Evolutionary conservation across 805 yeast genomes (phyloP).

Genomic region (Metschnikowia similis): DNA sequence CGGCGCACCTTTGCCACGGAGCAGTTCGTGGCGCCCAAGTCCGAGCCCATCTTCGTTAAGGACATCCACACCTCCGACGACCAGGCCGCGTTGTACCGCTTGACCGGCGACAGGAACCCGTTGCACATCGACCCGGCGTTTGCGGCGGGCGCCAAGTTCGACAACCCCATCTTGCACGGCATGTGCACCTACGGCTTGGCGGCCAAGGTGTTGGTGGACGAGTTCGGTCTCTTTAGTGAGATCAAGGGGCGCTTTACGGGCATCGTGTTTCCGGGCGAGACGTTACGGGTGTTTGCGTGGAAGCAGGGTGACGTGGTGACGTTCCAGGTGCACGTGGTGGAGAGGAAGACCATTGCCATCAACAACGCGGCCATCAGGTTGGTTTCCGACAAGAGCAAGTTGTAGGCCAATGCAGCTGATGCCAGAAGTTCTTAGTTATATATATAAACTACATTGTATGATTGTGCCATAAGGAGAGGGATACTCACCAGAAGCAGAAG

Average conservation of each 20-base stretch:
- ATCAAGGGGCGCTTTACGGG: constrained; percentile 88
- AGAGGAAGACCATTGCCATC: constrained; percentile 73
- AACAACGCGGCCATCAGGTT: constrained; percentile 81
- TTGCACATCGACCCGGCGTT: constrained; percentile 89
- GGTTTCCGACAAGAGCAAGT: constrained; percentile 37
- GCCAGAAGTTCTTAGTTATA: too few relatives aligned
- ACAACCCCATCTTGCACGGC: constrained; percentile 88
- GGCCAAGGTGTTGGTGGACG: constrained; percentile 69
- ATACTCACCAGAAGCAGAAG: too few relatives aligned
- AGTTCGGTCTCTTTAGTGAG: constrained; percentile 78
- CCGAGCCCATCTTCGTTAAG: constrained; percentile 61
- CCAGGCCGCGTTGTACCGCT: constrained; percentile 85
- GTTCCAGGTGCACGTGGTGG: constrained; percentile 80
- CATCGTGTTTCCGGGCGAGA: constrained; percentile 93
- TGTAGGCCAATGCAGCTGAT: constrained; percentile 16
- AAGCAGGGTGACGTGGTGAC: constrained; percentile 63
- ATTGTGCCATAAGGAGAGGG: too few relatives aligned
- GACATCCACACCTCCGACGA: constrained; percentile 58
- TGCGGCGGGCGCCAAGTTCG: constrained; percentile 84
- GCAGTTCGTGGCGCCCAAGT: constrained; percentile 56
- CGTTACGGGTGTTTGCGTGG: constrained; percentile 80
- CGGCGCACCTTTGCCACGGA: constrained; percentile 60
- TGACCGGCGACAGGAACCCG: constrained; percentile 93
- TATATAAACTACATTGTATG: too few relatives aligned
- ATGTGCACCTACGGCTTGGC: constrained; percentile 82